Evolutionary conservation across 2,329 filamentous ascomycete genomes (phyloP).

Genomic region (Thielaviopsis populi): DNA sequence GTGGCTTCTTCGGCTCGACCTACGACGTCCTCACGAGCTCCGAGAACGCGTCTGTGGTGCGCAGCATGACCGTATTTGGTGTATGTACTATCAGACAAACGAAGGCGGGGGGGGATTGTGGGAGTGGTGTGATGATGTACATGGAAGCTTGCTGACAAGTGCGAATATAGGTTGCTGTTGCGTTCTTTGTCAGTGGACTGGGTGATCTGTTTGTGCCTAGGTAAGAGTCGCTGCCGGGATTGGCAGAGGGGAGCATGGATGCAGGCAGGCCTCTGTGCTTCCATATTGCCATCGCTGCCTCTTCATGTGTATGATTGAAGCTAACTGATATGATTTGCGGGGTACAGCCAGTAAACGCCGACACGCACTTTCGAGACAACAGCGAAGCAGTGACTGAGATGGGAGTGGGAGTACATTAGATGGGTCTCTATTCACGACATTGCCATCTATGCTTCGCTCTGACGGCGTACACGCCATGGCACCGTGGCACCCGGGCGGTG

Average conservation of each 20-base stretch:
- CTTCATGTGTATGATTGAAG: neutral
- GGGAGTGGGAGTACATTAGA: neutral
- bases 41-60: constrained; percentile 54
- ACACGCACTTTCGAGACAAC: neutral
- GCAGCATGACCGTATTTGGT: constrained; percentile 52
- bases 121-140: neutral
- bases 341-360: neutral
- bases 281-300: neutral
- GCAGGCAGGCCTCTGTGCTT: neutral
- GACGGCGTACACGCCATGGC: neutral
- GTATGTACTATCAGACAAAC: constrained; percentile 31
- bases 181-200: constrained; percentile 45
- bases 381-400: neutral
- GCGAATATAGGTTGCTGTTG: constrained; percentile 40
- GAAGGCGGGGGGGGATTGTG: neutral
- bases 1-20: constrained; percentile 39
- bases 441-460: neutral
- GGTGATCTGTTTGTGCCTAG: constrained; percentile 51
- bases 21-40: constrained; percentile 49
- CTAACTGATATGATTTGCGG: neutral
- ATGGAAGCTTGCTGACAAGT: neutral
- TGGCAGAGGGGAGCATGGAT: neutral
- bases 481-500: neutral
- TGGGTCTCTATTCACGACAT: neutral
- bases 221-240: constrained; percentile 27